phyloP scores from a whole-genome alignment of 352 stramenopile species.

The Phytophthora uliginosa region DNA sequence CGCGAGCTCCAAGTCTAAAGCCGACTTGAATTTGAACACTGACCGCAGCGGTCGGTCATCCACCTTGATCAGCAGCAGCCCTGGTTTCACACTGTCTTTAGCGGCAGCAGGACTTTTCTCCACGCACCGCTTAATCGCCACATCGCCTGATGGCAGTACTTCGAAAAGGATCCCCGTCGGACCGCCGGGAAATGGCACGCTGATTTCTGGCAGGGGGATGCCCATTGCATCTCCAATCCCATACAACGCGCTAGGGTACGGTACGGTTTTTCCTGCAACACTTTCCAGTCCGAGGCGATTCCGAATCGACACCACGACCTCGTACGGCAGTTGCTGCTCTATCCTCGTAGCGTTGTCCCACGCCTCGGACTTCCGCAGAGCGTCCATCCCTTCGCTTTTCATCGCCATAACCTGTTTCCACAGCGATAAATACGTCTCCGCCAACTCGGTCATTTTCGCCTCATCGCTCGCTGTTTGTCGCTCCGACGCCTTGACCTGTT shows the following conservation, averaged over 20 bases:
- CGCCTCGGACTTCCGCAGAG: constrained; percentile 65
- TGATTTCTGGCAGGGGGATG: constrained; percentile 88
- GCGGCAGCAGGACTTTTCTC: constrained; percentile 68
- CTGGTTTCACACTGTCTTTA: constrained; percentile 79
- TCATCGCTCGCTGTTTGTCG: constrained; percentile 54
- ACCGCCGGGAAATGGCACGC: constrained; percentile 70
- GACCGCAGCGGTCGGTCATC: constrained; percentile 68
- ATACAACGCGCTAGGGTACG: constrained; percentile 65
- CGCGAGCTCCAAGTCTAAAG: constrained; percentile 58
- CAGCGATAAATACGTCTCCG: constrained; percentile 74
- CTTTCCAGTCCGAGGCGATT: constrained; percentile 74
- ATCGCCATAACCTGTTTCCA: constrained; percentile 75
- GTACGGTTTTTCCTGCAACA: constrained; percentile 45
- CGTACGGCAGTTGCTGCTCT: constrained; percentile 79
- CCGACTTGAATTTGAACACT: constrained; percentile 61
- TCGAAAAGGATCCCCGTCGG: constrained; percentile 75
- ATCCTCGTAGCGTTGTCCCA: constrained; percentile 67
- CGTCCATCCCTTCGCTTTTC: constrained; percentile 76
- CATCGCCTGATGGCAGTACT: constrained; percentile 47
- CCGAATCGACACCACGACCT: constrained; percentile 80
- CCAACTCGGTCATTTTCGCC: constrained; percentile 48
- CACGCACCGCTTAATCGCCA: constrained; percentile 49
- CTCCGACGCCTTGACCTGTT: constrained; percentile 76
- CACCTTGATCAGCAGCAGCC: constrained; percentile 79
- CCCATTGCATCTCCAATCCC: constrained; percentile 80